Evolutionary conservation across 495 filamentous ascomycete genomes (phyloP), one percentile per base, ranked within the genome.

Genomic region (Bathelium albidoporum): DNA sequence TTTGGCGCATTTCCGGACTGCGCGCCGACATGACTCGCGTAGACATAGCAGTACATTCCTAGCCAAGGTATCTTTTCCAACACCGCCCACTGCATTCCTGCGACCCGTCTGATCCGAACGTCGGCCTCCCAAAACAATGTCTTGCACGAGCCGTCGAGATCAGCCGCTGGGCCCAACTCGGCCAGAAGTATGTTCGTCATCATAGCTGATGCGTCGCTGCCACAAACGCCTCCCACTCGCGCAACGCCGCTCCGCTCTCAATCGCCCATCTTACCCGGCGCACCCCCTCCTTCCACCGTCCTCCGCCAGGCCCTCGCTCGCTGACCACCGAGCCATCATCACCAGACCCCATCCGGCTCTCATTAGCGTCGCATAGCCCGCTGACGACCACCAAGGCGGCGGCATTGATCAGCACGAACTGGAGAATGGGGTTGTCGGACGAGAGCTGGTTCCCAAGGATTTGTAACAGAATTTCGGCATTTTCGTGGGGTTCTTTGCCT

Each of bases 351-450:
- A 91, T 89, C 68, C 83, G 76, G 69, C 87, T 90, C 32, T 78
- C 81, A 36, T 93, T 87, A 0, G 85, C 83, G 62, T 96, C 93
- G 68, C 91, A 94, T n/a, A 95, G 74, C 0, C 95, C 95, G 0
- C 89, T 80, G 7, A 87, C 82, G 0, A 92, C 91, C 26, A 97
- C 80, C 58, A 97, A 75, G 14, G 90, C 90, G 1, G 94, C 94
- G 0, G 92, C 87, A 70, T 99, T 99, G 72, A 96, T 86, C 44
- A 97, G 77, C 49, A 99, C 93, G 69, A 97, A 97, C 70, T 94
- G 86, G 73, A 95, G 72, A 66, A 99, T 90, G 1, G 95, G 89
- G 72, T 95, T 85, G 65, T 89, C 87, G 11, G 79, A 77, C 0
- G 82, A 77, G 61, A 95, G 70, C 73, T 90, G 82, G 55, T 88